These are phyloP conservation scores for Recurvomyces mirabilis DNA, from an alignment of 495 filamentous ascomycete species.

Conservation along the genomic window DNA sequence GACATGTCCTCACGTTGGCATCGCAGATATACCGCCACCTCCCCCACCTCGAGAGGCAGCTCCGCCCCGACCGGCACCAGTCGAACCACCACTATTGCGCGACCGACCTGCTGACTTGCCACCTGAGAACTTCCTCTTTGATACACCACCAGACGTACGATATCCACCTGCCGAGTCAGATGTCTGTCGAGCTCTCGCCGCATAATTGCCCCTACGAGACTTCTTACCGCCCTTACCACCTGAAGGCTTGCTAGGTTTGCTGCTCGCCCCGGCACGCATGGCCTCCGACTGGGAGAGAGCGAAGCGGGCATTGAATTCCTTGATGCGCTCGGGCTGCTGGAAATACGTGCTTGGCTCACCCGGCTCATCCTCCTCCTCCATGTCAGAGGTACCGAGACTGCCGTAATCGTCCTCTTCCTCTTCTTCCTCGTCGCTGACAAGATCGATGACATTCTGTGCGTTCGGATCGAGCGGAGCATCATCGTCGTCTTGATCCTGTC, in stretches of 20 bases:
- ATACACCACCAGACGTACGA: background rate
- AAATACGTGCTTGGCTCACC: constrained; percentile 23
- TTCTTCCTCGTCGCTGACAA: constrained; percentile 53
- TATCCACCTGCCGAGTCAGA: constrained; percentile 1
- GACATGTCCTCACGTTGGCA: constrained; percentile 4
- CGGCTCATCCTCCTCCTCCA: constrained; percentile 26
- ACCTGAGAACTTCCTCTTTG: constrained; percentile 5
- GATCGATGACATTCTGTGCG: constrained; percentile 55
- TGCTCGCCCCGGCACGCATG: background rate
- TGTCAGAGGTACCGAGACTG: constrained; percentile 34
- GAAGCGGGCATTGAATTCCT: too few relatives aligned
- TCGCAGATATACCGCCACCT: constrained; percentile 3
- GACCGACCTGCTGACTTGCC: constrained; percentile 3
- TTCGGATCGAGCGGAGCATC: constrained; percentile 38
- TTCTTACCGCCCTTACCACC: background rate
- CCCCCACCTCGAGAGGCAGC: too few relatives aligned
- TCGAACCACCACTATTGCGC: constrained; percentile 1
- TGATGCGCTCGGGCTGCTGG: constrained; percentile 2
- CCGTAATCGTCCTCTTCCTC: constrained; percentile 36
- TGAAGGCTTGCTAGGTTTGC: background rate
- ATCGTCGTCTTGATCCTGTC: constrained; percentile 10
- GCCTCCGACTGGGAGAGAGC: constrained; percentile 3
- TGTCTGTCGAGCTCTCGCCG: constrained; percentile 1
- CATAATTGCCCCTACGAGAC: background rate
- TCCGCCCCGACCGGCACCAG: background rate